These are phyloP conservation scores for Colletotrichum liriopes DNA, from an alignment of 2,329 filamentous ascomycete species.

Conservation along the genomic window DNA sequence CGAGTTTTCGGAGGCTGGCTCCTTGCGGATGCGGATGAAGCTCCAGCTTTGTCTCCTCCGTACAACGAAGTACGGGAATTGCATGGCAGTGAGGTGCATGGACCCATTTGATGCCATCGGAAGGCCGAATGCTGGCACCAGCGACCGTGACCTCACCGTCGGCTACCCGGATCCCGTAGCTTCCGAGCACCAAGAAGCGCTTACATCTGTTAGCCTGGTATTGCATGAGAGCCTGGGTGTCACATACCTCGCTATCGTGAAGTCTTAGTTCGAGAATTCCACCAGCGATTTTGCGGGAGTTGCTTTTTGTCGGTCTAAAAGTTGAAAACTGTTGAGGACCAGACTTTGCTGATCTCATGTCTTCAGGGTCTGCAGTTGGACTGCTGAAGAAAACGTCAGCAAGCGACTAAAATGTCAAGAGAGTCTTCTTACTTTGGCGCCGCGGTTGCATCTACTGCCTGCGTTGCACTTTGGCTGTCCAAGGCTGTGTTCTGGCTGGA, in stretches of 20 bases:
- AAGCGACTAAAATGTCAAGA: too few species aligned
- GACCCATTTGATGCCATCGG: conserved; percentile 67
- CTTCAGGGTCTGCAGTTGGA: not conserved
- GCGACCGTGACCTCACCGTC: conserved; percentile 76
- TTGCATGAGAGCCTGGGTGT: not conserved
- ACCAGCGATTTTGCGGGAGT: conserved; percentile 56
- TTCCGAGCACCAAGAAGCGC: conserved; percentile 77
- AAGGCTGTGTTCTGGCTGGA: not conserved
- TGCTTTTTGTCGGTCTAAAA: conserved; percentile 62
- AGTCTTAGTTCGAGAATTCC: conserved; percentile 61
- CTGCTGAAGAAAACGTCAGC: not conserved
- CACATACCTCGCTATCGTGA: conserved; percentile 64
- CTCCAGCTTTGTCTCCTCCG: conserved; percentile 66
- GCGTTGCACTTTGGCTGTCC: not conserved
- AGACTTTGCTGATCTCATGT: not conserved
- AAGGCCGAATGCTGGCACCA: conserved; percentile 72
- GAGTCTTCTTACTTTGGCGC: not conserved
- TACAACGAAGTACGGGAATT: conserved; percentile 75
- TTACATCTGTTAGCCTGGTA: conserved; percentile 50
- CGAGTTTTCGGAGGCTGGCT: conserved; percentile 67
- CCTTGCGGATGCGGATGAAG: conserved; percentile 69
- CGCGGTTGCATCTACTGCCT: not conserved
- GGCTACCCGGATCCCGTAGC: conserved; percentile 75
- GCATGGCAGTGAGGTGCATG: conserved; percentile 80
- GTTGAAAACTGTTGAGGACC: conserved; percentile 58